A percentile compares a stretch with the other conserved stretches of the same genome.
These are phyloP conservation scores for Colletotrichum graminicola DNA, from an alignment of 2,329 filamentous ascomycete genomes.

Conservation along the genomic window DNA sequence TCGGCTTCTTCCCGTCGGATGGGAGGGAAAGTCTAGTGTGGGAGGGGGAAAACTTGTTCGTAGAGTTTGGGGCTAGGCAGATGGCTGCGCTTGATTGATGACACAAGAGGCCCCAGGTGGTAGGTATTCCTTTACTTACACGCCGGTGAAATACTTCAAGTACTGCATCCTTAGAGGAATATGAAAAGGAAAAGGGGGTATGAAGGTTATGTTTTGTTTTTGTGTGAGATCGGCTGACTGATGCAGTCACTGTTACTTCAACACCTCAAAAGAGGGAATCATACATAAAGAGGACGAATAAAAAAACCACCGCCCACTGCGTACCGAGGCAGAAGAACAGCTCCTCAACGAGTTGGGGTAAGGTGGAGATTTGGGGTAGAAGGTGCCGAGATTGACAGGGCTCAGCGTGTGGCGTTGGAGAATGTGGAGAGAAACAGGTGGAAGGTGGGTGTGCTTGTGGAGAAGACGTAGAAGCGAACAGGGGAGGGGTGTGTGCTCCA, in stretches of 20 bases:
- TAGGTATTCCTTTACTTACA: background rate
- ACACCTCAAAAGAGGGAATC: background rate
- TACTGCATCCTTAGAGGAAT: background rate
- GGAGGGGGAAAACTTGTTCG: slow-evolving; percentile 21
- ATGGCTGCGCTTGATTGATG: slow-evolving; percentile 15
- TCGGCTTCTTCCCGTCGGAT: background rate
- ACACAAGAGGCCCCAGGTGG: background rate
- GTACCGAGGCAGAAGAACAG: background rate
- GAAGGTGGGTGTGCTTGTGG: slow-evolving; percentile 29
- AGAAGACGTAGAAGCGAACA: slow-evolving; percentile 16
- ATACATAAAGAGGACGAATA: background rate
- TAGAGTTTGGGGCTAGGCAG: slow-evolving; percentile 19
- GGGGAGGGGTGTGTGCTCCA: background rate
- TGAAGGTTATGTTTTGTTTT: background rate
- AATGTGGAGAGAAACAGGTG: slow-evolving; percentile 30
- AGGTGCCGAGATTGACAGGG: slow-evolving; percentile 32
- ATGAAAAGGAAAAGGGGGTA: background rate
- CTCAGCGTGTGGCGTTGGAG: slow-evolving; percentile 30
- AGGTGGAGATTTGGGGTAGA: slow-evolving; percentile 35
- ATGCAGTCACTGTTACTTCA: background rate
- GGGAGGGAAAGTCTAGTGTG: background rate
- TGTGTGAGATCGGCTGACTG: too few relatives aligned
- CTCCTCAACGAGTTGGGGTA: slow-evolving; percentile 25
- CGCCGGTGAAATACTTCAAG: background rate
- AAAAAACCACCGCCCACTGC: background rate